These are phyloP conservation scores for Xylaria sp. DNA, from an alignment of 2,329 filamentous ascomycete species.

Conservation along the genomic window DNA sequence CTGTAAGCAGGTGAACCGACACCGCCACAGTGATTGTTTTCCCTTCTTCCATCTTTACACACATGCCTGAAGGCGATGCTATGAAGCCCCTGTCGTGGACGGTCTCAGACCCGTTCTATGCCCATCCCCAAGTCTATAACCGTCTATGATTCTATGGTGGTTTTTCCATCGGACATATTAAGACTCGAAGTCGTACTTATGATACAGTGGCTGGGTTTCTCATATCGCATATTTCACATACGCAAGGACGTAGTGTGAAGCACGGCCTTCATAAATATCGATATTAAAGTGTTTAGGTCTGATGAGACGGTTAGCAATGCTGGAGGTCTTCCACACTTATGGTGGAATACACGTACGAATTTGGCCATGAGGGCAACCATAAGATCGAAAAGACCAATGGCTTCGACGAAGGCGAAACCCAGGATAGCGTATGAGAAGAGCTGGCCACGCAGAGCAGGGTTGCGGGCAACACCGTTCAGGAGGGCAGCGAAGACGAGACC, in stretches of 20 bases:
- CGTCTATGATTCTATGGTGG: slow-evolving; percentile 51
- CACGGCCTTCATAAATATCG: slow-evolving; percentile 46
- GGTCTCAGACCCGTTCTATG: slow-evolving; percentile 41
- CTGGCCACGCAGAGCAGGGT: slow-evolving; percentile 93
- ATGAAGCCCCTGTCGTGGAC: slow-evolving; percentile 40
- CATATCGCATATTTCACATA: slow-evolving; percentile 45
- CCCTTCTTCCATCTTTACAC: slow-evolving; percentile 49
- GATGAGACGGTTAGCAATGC: slow-evolving; percentile 29
- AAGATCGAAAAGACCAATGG: slow-evolving; percentile 88
- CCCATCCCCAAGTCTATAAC: slow-evolving; percentile 43
- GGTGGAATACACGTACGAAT: slow-evolving; percentile 68
- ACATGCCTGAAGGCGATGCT: slow-evolving; percentile 48
- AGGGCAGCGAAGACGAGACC: slow-evolving; percentile 93
- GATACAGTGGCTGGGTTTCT: slow-evolving; percentile 40
- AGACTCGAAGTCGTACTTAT: slow-evolving; percentile 37
- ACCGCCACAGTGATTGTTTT: slow-evolving; percentile 35
- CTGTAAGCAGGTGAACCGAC: slow-evolving; percentile 8
- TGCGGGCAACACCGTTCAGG: slow-evolving; percentile 89
- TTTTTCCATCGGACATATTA: slow-evolving; percentile 47
- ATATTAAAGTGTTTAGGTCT: slow-evolving; percentile 50
- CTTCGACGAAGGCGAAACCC: slow-evolving; percentile 94
- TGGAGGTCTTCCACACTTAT: slow-evolving; percentile 24
- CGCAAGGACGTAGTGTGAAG: slow-evolving; percentile 44
- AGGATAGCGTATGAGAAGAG: slow-evolving; percentile 97
- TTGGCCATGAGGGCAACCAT: slow-evolving; percentile 96